Evolutionary conservation across 1,284 basidiomycete species (phyloP), one percentile per base, ranked within the genome.

Genomic region (Leccinum subfulvum): DNA sequence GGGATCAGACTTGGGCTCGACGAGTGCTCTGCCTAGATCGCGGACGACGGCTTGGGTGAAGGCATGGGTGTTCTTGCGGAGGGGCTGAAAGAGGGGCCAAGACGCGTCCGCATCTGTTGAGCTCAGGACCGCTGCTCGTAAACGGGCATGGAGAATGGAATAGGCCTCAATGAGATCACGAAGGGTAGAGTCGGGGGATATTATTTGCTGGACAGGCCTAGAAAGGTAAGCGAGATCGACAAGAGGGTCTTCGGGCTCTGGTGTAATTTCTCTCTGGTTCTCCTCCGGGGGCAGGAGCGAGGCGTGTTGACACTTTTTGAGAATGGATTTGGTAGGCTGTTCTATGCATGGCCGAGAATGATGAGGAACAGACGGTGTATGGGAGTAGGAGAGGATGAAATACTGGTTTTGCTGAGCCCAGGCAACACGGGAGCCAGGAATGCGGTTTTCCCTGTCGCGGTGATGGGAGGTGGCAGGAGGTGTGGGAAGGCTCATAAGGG

Each of bases 91-190:
- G 5, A 90, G 76, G 4, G 87, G 87, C 83, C 85, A 89, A 14
- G 84, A 84, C 65, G 82, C 80, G 71, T 87, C 84, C 2, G 75
- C 77, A 62, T 89, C 83, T 0, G 82, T 81, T 56, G 76, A 75
- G 8, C 79, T 79, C 16, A 76, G 65, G 16, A 88, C 79, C 26
- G 78, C 79, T 0, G 80, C 72, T 14, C 87, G 80, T 39, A 92
- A 71, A 49, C 90, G 85, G 14, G 84, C 83, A 7, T 85, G 80
- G 28, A 92, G 82, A 30, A 89, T 71, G 28, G 83, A 86, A 73
- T 92, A 92, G 0, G 87, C 88, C 68, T 89, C 86, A 62, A 88
- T 88, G 59, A 90, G 80, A 57, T 87, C 83, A 54, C 78, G 77
- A 53, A 86, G 73, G 28, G 80, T 76, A 55, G 81, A 75, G 55